Base-by-base conservation (phyloP, 345 rosid species). In the Eucalyptus dawsonii region DNA sequence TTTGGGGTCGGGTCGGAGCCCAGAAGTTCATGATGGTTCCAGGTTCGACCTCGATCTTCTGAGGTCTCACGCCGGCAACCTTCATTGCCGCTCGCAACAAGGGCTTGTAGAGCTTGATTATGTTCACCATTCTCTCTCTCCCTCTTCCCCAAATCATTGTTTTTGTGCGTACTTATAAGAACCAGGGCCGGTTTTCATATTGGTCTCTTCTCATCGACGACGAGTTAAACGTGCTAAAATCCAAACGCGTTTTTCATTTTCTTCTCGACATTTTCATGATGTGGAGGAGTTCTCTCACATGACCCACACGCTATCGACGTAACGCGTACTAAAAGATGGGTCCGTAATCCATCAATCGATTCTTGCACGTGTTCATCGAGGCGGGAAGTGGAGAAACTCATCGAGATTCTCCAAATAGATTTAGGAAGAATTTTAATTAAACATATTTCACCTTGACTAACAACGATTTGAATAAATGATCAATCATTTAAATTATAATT, bases 31-130 rank as follows among this genome's bases (percentile, higher is more conserved):
- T 72, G 83, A 72, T 10, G 13, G 95, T 93, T 8, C 95, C 94
- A 13, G 93, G 92, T 31, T 92, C 89, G 88, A 93, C 86, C 89
- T 91, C 93, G 1, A 94, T 87, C 6, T 29, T 85, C 80, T 67
- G 72, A 29, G 92, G 88, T 50, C 62, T 67, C 56, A 93, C 9
- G 22, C 94, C 93, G 5, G 45, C 88, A 6, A 90, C 80, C 88
- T 91, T 92, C 92, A 91, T 22, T 4, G 90, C 11, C 16, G 86
- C 47, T 19, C 67, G 88, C 53, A 93, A 76, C 31, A 92, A 58
- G n/a, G 85, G 27, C 76, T 65, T 50, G 91, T 88, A 91, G 4
- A 89, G 51, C 17, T 80, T 31, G 51, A 93, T 50, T 16, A 86
- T 29, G 87, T 91, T 91, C 80, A 90, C 87, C 92, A 91, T 92